Conservation (phyloP, 2,329 filamentous ascomycete genomes). For the Eurotiales sp. region DNA sequence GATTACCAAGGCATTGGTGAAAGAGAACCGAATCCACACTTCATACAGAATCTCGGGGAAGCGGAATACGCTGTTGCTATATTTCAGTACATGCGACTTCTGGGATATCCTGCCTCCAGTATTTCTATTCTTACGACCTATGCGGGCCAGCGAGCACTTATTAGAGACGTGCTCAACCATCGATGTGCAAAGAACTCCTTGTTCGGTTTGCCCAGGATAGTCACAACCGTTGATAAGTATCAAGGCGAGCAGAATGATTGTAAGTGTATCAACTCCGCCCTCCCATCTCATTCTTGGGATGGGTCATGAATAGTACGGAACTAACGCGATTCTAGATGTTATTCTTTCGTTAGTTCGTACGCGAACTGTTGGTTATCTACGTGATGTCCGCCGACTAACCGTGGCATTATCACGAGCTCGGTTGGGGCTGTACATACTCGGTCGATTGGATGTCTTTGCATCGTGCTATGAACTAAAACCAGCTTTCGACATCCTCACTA, state of each 20-base stretch:
- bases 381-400: conserved; percentile 88
- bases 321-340: conserved; percentile 59
- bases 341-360: conserved; percentile 92
- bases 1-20: conserved; percentile 91
- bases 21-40: conserved; percentile 85
- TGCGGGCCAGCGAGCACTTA: conserved; percentile 82
- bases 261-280: conserved; percentile 54
- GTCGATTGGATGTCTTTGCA: conserved; percentile 83
- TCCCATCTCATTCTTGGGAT: not conserved
- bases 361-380: conserved; percentile 81
- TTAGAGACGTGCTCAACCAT: conserved; percentile 79
- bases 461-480: conserved; percentile 81
- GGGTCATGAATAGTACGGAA: conserved; percentile 14
- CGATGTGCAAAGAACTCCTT: conserved; percentile 77
- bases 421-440: conserved; percentile 86
- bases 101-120: conserved; percentile 79
- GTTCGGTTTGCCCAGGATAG: conserved; percentile 83
- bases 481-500: conserved; percentile 74
- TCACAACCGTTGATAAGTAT: conserved; percentile 97
- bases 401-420: conserved; percentile 91
- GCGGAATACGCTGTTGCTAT: conserved; percentile 95
- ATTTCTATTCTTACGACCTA: conserved; percentile 93
- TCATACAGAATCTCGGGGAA: conserved; percentile 93
- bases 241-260: conserved; percentile 99
- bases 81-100: conserved; percentile 93